Conservation (phyloP, 495 filamentous ascomycete genomes). For the Aspergillus campestris region DNA sequence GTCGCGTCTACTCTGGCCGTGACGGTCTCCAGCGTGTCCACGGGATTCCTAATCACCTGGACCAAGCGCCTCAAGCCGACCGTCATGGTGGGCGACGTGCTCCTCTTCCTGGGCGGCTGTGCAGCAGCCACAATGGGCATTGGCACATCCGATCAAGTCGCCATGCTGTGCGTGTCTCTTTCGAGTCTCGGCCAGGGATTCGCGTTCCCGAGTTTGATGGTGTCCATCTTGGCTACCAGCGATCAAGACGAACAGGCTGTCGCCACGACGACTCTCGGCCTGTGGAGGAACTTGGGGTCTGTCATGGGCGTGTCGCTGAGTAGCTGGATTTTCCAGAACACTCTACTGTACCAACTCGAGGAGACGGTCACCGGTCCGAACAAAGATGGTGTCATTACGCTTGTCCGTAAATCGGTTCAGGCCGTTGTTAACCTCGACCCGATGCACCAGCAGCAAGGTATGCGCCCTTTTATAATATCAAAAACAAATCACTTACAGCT, state of each 20-base stretch:
- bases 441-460: slow-evolving; percentile 45
- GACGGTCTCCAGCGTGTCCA: slow-evolving; percentile 50
- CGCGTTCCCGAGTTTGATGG: slow-evolving; percentile 52
- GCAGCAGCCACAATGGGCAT: slow-evolving; percentile 43
- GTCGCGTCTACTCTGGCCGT: slow-evolving; percentile 50
- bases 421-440: slow-evolving; percentile 41
- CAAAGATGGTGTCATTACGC: slow-evolving; percentile 41
- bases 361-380: slow-evolving; percentile 45
- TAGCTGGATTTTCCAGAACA: slow-evolving; percentile 70
- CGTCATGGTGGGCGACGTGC: slow-evolving; percentile 46
- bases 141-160: slow-evolving; percentile 47
- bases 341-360: slow-evolving; percentile 50
- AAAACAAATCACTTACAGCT: slow-evolving; percentile 22
- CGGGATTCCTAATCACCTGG: slow-evolving; percentile 64
- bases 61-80: slow-evolving; percentile 56
- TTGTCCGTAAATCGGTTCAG: slow-evolving; percentile 47
- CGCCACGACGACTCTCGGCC: slow-evolving; percentile 58
- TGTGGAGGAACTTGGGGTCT: slow-evolving; percentile 59
- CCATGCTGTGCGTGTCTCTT: slow-evolving; percentile 55
- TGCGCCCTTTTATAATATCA: slow-evolving; percentile 1
- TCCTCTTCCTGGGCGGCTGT: slow-evolving; percentile 47
- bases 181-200: slow-evolving; percentile 58
- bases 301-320: slow-evolving; percentile 65
- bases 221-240: slow-evolving; percentile 59
- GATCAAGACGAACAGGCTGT: slow-evolving; percentile 66